Percentiles rank a stretch among this genome's conserved stretches.
phyloP scores from a whole-genome alignment of 2,329 filamentous ascomycete species.

The Fusarium drepaniforme region DNA sequence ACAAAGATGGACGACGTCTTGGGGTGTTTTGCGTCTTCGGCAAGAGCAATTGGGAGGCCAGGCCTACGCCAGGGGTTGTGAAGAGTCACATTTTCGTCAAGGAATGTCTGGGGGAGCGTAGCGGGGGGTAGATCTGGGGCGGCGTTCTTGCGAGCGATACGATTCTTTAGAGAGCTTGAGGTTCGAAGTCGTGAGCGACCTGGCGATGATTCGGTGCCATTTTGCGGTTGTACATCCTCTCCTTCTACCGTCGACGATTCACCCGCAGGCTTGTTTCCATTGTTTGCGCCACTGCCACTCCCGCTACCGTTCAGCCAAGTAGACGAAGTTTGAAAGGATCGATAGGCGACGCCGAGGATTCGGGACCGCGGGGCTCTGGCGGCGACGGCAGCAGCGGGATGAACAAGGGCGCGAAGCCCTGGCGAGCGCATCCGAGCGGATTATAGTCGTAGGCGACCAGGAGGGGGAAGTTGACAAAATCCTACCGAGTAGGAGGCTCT shows the following conservation, averaged over 20 bases:
- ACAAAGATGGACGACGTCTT: constrained; percentile 48
- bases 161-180: constrained; percentile 45
- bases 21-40: constrained; percentile 47
- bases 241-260: constrained; percentile 43
- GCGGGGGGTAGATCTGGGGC: constrained; percentile 62
- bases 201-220: constrained; percentile 42
- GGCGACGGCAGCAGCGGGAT: constrained; percentile 43
- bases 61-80: constrained; percentile 43
- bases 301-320: constrained; percentile 32
- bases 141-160: constrained; percentile 48
- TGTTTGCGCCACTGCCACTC: constrained; percentile 31
- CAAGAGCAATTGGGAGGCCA: constrained; percentile 47
- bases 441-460: constrained; percentile 30
- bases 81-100: constrained; percentile 61
- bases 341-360: constrained; percentile 28
- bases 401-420: constrained; percentile 46
- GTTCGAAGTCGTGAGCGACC: constrained; percentile 45
- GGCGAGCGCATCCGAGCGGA: constrained; percentile 48
- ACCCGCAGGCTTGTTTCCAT: constrained; percentile 45
- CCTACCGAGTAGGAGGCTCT: not conserved
- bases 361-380: constrained; percentile 39
- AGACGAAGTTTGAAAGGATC: constrained; percentile 39
- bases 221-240: constrained; percentile 44
- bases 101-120: constrained; percentile 69
- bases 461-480: not conserved